Conservation (phyloP, 169 alveolate species). For the Plasmodium vinckei region DNA sequence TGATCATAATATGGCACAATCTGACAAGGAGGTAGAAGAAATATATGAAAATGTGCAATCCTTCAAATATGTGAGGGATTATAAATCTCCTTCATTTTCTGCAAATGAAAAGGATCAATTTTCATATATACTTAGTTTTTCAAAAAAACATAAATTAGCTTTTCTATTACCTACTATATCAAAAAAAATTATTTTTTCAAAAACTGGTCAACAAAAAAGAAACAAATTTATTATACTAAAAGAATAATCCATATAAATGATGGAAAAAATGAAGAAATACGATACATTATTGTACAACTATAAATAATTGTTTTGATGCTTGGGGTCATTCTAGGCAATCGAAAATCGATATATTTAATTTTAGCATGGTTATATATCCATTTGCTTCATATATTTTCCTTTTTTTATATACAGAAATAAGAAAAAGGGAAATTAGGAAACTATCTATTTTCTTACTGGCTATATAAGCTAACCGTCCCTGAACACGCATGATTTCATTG, state of each 20-base stretch:
- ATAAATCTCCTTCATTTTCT: slow-evolving; percentile 51
- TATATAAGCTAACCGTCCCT: no score
- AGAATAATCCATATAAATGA: slow-evolving; percentile 7
- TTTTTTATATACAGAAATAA: no score
- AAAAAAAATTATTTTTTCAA: slow-evolving; percentile 58
- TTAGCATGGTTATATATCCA: no score
- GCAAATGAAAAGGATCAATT: slow-evolving; percentile 33
- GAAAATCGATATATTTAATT: no score
- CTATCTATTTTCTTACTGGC: no score
- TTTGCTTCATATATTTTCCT: no score
- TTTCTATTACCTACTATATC: slow-evolving; percentile 54
- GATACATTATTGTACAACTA: no score
- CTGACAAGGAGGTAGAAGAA: not conserved
- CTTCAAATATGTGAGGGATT: slow-evolving; percentile 68
- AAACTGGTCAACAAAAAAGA: slow-evolving; percentile 70
- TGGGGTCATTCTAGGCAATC: no score
- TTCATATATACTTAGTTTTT: slow-evolving; percentile 44
- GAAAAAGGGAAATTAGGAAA: no score
- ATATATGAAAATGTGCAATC: slow-evolving; percentile 18
- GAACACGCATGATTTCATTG: no score
- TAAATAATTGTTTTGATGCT: no score
- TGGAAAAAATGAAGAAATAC: not conserved
- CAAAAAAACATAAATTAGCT: slow-evolving; percentile 35
- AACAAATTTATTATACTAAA: slow-evolving; percentile 45
- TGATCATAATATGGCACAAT: no score